Percentiles rank a stretch among this genome's conserved stretches.
Evolutionary conservation across 352 stramenopile genomes (phyloP).

Genomic region (Peronospora tabacina): DNA sequence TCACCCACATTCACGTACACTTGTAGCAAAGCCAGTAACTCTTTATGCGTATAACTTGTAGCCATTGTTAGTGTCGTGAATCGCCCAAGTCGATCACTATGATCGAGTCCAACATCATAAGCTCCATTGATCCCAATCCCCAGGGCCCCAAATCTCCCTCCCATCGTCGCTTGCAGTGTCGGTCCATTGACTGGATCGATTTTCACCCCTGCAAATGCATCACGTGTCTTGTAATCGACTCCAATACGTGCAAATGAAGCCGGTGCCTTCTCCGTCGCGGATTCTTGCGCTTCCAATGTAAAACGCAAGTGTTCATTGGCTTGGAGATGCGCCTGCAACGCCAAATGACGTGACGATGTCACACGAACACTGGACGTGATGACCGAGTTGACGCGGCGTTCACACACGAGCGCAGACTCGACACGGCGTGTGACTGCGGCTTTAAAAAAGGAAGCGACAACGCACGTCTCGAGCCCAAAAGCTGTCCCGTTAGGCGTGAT

Average conservation of each 20-base stretch:
- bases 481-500: slow-evolving; percentile 45
- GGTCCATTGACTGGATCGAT: slow-evolving; percentile 77
- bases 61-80: slow-evolving; percentile 58
- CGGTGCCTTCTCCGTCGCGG: slow-evolving; percentile 55
- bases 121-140: slow-evolving; percentile 45
- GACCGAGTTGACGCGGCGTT: slow-evolving; percentile 60
- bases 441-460: slow-evolving; percentile 67
- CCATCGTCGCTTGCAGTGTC: slow-evolving; percentile 54
- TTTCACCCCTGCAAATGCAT: slow-evolving; percentile 50
- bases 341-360: slow-evolving; percentile 61
- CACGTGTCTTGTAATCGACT: slow-evolving; percentile 45
- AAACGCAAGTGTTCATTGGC: slow-evolving; percentile 48
- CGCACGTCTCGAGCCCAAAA: slow-evolving; percentile 45
- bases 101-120: slow-evolving; percentile 73
- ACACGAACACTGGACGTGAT: slow-evolving; percentile 52
- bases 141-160: slow-evolving; percentile 38
- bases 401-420: slow-evolving; percentile 50
- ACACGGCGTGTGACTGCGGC: slow-evolving; percentile 59
- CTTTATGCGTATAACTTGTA: slow-evolving; percentile 54
- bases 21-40: slow-evolving; percentile 59
- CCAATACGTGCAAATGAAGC: slow-evolving; percentile 66
- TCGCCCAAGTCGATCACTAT: slow-evolving; percentile 58
- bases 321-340: slow-evolving; percentile 58
- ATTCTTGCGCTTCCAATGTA: slow-evolving; percentile 68
- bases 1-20: slow-evolving; percentile 37